Base-by-base conservation (phyloP, 306 rosid genomes). In the Sophora flavescens region DNA sequence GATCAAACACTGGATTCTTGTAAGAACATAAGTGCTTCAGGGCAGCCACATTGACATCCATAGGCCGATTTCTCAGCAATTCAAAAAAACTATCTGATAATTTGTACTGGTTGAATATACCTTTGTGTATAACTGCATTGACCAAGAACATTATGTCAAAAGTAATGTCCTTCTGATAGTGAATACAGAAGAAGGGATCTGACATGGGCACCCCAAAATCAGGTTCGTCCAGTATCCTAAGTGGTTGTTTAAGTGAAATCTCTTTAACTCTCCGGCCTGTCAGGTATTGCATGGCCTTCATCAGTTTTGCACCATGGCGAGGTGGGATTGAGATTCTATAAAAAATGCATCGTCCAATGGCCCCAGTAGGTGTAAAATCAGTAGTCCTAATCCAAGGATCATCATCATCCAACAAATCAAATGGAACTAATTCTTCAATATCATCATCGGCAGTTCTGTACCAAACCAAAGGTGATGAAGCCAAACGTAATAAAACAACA, bases 381-480 rank as follows among this genome's bases (percentile, higher is more conserved):
- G 96, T 91, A 61, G 96, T 88, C 80, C 98, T 82, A 69, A 91
- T 89, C 98, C 98, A 93, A 11, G 98, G 96, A 88, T 93, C 98
- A 76, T 93, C 96, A 30, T 93, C 98, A 72, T 93, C 98, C 81
- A 93, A 68, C 78, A 89, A 64, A 82, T 91, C 88, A 81, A 73
- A 89, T 14, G 90, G 72, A 57, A 87, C 94, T 11, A 77, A 61
- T 32, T 81, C 85, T 45, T 76, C 86, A 64, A 93, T 88, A 72
- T 91, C 98, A 70, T 93, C 98, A 77, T 88, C 93, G 11, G 96
- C 98, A 38, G 93, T 93, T 82, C 98, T 79, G 71, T 93, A 93
- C 82, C 90, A 93, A 74, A 93, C 77, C 66, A 22, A 50, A 18
- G 98, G 98, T 51, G 98, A 75, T 3, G 96, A 88, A 70, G 91